A percentile compares a stretch with the other conserved stretches of the same genome.
Conservation (phyloP, 495 filamentous ascomycete genomes). For the Cudoniella acicularis region DNA sequence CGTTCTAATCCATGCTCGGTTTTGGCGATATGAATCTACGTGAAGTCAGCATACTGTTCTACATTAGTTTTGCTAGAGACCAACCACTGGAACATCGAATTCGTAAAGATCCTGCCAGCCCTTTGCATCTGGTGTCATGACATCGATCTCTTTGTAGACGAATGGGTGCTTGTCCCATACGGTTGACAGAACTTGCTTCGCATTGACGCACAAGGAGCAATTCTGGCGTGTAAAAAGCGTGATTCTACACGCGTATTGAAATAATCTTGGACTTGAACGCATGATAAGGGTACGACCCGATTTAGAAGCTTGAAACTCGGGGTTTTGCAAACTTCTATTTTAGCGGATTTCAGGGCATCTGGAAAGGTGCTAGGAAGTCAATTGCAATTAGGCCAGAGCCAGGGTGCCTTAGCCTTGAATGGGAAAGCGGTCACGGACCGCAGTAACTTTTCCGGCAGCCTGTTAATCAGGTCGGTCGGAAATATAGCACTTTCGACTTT, state of each 20-base stretch:
- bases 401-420: no score
- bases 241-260: constrained; percentile 57
- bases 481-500: no score
- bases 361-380: no score
- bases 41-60: background rate
- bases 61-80: constrained; percentile 15
- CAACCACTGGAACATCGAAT: constrained; percentile 83
- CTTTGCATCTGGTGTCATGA: constrained; percentile 61
- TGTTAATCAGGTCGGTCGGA: no score
- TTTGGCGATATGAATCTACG: constrained; percentile 64
- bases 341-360: no score
- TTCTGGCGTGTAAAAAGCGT: constrained; percentile 79
- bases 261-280: constrained; percentile 15
- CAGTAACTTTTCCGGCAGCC: no score
- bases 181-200: constrained; percentile 65
- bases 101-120: constrained; percentile 80
- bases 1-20: constrained; percentile 41
- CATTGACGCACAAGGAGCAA: constrained; percentile 76
- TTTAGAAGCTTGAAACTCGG: no score
- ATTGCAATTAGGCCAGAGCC: no score
- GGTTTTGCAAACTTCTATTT: no score
- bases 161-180: constrained; percentile 68
- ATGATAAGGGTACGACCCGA: no score
- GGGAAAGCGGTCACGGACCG: no score
- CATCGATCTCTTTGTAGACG: constrained; percentile 74